A percentile compares a stretch with the other conserved stretches of the same genome.
phyloP scores from a whole-genome alignment of 1,284 basidiomycete species.

The Puccinia triticina region DNA sequence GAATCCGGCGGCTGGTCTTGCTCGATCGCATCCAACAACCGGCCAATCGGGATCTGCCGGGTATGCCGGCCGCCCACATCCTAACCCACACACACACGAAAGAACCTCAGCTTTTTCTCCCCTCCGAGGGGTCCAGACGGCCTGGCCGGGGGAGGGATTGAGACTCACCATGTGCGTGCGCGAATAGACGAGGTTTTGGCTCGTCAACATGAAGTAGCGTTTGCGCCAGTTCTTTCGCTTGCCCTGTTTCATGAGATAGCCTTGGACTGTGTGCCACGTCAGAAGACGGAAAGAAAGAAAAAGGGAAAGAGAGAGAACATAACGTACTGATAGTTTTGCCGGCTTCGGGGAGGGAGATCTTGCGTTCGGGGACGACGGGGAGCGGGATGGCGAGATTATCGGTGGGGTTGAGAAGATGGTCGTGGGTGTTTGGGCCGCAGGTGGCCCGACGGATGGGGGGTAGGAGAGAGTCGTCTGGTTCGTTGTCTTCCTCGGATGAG shows the following conservation, averaged over 20 bases:
- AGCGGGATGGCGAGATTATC: background rate
- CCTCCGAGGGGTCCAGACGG: too few species aligned
- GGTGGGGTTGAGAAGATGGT: background rate
- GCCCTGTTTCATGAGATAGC: constrained; percentile 96
- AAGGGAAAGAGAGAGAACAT: background rate
- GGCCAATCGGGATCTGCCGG: constrained; percentile 77
- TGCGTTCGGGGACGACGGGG: constrained; percentile 22
- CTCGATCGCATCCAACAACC: constrained; percentile 91
- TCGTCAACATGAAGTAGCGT: constrained; percentile 63
- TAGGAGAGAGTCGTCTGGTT: constrained; percentile 8
- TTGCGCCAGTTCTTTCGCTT: constrained; percentile 94
- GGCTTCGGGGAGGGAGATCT: constrained; percentile 46
- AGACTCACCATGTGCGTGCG: constrained; percentile 61
- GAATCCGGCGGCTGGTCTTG: constrained; percentile 66
- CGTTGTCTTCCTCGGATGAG: constrained; percentile 49
- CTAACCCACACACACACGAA: constrained; percentile 14
- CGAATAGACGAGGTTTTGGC: constrained; percentile 60
- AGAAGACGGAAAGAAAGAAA: background rate
- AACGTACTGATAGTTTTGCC: constrained; percentile 48
- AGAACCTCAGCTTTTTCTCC: background rate
- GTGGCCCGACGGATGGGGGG: constrained; percentile 2
- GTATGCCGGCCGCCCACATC: constrained; percentile 80
- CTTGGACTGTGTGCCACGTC: constrained; percentile 62
- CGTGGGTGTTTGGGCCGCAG: background rate
- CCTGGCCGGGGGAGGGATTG: too few species aligned